phyloP scores from a whole-genome alignment of 2,329 filamentous ascomycete species.

The Acrodontium crateriforme region DNA sequence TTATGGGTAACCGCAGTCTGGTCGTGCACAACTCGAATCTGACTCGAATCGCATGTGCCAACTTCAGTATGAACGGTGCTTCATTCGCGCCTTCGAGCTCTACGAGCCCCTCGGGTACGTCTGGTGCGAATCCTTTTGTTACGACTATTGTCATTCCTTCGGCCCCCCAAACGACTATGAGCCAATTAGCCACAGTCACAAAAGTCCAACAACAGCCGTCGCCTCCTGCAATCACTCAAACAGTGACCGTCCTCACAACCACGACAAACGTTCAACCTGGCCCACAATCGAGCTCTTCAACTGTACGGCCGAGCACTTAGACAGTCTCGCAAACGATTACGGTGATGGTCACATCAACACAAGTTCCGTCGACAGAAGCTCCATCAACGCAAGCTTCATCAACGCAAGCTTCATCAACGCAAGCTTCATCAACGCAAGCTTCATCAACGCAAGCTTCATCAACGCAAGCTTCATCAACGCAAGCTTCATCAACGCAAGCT shows the following conservation, averaged over 20 bases:
- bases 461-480: background rate
- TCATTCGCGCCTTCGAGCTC: slow-evolving; percentile 6
- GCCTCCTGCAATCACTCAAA: background rate
- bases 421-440: background rate
- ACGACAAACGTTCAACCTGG: background rate
- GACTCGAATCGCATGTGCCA: slow-evolving; percentile 43
- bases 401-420: background rate
- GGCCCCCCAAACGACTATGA: background rate
- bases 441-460: background rate
- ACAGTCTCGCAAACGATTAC: background rate
- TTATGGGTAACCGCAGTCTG: slow-evolving; percentile 40
- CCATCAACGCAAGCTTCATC: background rate
- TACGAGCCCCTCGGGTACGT: slow-evolving; percentile 2
- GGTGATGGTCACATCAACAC: background rate
- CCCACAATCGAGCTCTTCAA: background rate
- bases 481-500: background rate
- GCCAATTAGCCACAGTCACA: too few relatives aligned
- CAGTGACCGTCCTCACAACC: background rate
- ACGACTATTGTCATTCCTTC: background rate
- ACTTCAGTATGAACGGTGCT: slow-evolving; percentile 29
- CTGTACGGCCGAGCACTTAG: too few relatives aligned
- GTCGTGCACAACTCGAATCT: slow-evolving; percentile 41
- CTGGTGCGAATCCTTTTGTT: slow-evolving; percentile 1
- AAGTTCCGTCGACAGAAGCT: background rate
- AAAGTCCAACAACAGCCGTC: too few relatives aligned